A percentile compares a stretch with the other conserved stretches of the same genome.
Conservation (phyloP, 2,329 filamentous ascomycete species). For the Aspergillus flavus region DNA sequence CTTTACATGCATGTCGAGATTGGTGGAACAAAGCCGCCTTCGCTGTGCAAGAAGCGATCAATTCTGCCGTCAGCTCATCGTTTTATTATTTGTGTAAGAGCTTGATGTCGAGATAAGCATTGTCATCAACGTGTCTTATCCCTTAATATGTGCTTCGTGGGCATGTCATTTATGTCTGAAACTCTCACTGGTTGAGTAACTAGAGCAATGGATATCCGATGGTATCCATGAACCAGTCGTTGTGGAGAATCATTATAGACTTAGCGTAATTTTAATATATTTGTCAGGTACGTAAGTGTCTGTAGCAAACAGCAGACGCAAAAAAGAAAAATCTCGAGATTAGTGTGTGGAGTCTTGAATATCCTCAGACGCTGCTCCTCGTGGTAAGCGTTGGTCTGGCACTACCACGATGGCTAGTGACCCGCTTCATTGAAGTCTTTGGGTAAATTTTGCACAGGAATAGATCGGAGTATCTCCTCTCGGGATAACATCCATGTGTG, state of each 20-base stretch:
- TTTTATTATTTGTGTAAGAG: background rate
- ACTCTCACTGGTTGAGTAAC: background rate
- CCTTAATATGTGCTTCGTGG: background rate
- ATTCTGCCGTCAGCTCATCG: background rate
- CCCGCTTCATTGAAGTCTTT: background rate
- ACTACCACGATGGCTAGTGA: background rate
- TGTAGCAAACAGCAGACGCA: background rate
- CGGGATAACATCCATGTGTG: background rate
- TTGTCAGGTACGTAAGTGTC: background rate
- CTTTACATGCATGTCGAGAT: background rate
- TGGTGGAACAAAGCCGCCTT: background rate
- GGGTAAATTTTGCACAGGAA: background rate
- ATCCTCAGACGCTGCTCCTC: background rate
- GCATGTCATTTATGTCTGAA: background rate
- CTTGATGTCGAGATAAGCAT: background rate
- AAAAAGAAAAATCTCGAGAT: no score
- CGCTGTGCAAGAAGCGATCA: background rate
- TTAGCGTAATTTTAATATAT: background rate
- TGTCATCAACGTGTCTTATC: background rate
- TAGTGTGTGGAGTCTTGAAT: background rate
- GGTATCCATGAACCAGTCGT: background rate
- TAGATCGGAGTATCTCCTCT: background rate
- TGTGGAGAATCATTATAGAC: background rate
- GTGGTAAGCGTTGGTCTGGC: background rate
- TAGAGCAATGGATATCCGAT: background rate